Evolutionary conservation across 495 filamentous ascomycete species (phyloP), one percentile per base, ranked within the genome.

Genomic region (Penicillium robsamsonii): DNA sequence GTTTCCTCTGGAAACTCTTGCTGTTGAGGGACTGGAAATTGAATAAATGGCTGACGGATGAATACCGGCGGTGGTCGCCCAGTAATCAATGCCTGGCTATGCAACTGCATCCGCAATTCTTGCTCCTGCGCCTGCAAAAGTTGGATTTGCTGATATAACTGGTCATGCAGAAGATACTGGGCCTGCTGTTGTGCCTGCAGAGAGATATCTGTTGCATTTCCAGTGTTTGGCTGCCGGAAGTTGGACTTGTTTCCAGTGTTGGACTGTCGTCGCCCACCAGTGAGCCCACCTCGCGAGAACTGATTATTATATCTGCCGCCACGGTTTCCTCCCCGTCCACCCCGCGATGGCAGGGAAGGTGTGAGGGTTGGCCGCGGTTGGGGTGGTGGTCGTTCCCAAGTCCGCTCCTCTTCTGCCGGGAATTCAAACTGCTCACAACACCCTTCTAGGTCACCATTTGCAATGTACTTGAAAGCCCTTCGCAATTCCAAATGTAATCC

Each of bases 401-500:
- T 78, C 47, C 83, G 84, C 62, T 89, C 86, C 66, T 96, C 91
- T 62, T 95, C 87, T 40, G 85, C 84, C 2, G 94, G 94, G 61
- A 85, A 97, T 38, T 87, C 82, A 62, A 87, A 97, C 63, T 91
- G 81, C 64, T 89, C 87, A 66, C 91, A 96, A 67, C 88, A 91
- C 53, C 87, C 83, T 5, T 82, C 84, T 33, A 97, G 76, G 62
- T 92, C 86, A 10, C 80, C 88, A 38, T 91, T 79, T 4, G 88
- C 80, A 18, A 95, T 79, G 44, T 88, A 73, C 55, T 89, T 85
- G 70, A 96, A 97, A 1, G 94, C 95, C 62, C 89, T 82, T 61
- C 95, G 84, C 42, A 98, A 71, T 70, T 98, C 94, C 46, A 89
- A 68, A 72, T 97, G 95, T 18, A 98, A 80, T 3, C 94, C 94